Percentiles rank a stretch among this genome's conserved stretches.
phyloP scores from a whole-genome alignment of 441 rosid genomes.

The Croton laevigatus region DNA sequence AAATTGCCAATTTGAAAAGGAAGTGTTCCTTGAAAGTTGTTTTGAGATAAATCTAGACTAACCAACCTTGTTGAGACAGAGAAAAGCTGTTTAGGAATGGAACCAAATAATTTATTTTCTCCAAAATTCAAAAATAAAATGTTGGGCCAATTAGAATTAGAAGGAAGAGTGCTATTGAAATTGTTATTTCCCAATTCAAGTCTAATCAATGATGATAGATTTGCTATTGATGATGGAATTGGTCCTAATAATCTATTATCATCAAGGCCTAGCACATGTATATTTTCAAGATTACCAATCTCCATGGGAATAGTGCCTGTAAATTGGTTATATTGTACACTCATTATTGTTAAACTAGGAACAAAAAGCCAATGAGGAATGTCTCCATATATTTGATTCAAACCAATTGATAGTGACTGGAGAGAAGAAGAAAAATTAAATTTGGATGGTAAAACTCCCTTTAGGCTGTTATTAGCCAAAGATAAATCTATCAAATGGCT shows the following conservation, averaged over 20 bases:
- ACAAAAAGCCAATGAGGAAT: not conserved
- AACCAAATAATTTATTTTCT: not conserved
- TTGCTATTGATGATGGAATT: constrained; percentile 16
- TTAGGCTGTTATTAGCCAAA: not conserved
- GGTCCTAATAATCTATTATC: constrained; percentile 5
- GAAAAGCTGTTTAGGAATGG: not conserved
- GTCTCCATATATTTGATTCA: not conserved
- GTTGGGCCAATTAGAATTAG: not conserved
- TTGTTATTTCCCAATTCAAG: not conserved
- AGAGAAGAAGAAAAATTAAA: constrained; percentile 5
- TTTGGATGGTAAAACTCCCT: constrained; percentile 1
- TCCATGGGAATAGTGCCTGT: constrained; percentile 18
- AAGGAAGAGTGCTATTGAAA: constrained; percentile 1
- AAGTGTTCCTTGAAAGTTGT: not conserved
- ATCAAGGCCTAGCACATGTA: not conserved
- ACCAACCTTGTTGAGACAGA: not conserved
- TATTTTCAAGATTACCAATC: constrained; percentile 3
- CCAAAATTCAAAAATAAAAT: too few species aligned
- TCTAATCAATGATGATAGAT: not conserved
- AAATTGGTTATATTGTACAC: not conserved
- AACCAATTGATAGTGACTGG: not conserved
- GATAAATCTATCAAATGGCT: not conserved
- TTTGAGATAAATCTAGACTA: not conserved
- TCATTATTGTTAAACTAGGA: too few species aligned
- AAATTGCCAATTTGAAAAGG: constrained; percentile 8